Base-by-base conservation (phyloP, 139 green algal genomes). In the Coelastrella sp. region DNA sequence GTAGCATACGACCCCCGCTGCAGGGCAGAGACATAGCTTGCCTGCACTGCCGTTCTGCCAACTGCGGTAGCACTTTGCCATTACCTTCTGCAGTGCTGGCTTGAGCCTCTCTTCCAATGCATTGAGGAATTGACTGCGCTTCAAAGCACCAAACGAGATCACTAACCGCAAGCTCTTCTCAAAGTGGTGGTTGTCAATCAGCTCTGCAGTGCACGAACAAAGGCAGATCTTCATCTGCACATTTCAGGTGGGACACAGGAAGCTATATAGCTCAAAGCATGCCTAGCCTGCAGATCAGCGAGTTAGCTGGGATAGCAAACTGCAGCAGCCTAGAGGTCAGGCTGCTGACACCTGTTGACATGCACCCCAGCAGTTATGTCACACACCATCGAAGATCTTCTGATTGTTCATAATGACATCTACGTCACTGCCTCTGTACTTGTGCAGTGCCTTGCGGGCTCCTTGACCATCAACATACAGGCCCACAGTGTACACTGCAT, bases 131-230 rank as follows among this genome's bases (percentile, higher is more conserved):
- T 94, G 92, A 6, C 76, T 56, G 54, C 89, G 90, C 75, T 95
- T 95, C 19, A 96, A 89, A 7, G 87, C 56, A 2, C 94, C 92
- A 60, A 90, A 95, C 10, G 88, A 94, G 82, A 98, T 96, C 13
- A 97, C 95, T 58, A 98, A 92, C 10, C 92, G 91, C 82, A 98
- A 57, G 0, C 89, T 94, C 92, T 96, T 96, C 82, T 97, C 93
- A 7, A 96, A 85, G 4, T 71, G 32, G 14, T 92, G 20, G 5
- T 64, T 68, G 22, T 22, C 57, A 0, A 88, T 68, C 47, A 88
- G 68, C 68, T 83, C 58, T 47, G 32, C 32, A 47, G 32, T 47
- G 32, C 32, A 47, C 0, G 32, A 47, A 47, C 32, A 47, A 47
- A 47, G 32, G 32, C 32, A 47, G 32, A 47, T 47, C 32, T 47